phyloP scores from a whole-genome alignment of 352 stramenopile genomes.

The Globisporangium nagaii region DNA sequence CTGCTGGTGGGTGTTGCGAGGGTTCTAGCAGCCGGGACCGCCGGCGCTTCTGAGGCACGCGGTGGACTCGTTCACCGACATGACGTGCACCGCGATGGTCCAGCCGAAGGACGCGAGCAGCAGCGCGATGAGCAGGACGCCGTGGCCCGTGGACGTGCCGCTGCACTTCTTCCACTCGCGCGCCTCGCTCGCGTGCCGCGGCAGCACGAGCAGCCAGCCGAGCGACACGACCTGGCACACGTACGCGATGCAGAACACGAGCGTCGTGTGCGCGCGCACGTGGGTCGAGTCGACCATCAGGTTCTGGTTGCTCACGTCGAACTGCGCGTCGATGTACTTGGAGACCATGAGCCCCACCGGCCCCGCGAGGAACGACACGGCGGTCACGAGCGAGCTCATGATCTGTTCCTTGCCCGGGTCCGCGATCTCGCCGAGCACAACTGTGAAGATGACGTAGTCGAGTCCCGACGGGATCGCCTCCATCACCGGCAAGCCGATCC shows the following conservation, averaged over 20 bases:
- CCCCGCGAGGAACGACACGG: conserved; percentile 34
- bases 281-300: conserved; percentile 31
- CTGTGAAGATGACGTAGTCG: conserved; percentile 43
- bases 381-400: conserved; percentile 35
- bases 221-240: conserved; percentile 31
- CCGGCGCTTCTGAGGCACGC: conserved; percentile 18
- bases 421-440: conserved; percentile 38
- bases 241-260: conserved; percentile 30
- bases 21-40: background rate
- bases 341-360: conserved; percentile 34
- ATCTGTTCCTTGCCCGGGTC: conserved; percentile 21
- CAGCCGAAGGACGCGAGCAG: conserved; percentile 12
- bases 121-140: conserved; percentile 16
- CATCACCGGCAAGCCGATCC: conserved; percentile 50
- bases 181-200: conserved; percentile 48
- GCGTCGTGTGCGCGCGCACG: conserved; percentile 27
- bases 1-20: too few relatives aligned
- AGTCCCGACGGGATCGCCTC: conserved; percentile 44
- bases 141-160: conserved; percentile 18
- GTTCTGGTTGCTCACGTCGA: conserved; percentile 28
- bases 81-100: conserved; percentile 19
- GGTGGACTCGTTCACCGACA: conserved; percentile 46
- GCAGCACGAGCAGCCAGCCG: conserved; percentile 45
- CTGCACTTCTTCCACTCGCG: conserved; percentile 26
- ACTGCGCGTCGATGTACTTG: conserved; percentile 51